Percentiles rank a stretch among this genome's conserved stretches.
Evolutionary conservation across 148 eudicot species (phyloP).

Genomic region (Rhododendron griersonianum): DNA sequence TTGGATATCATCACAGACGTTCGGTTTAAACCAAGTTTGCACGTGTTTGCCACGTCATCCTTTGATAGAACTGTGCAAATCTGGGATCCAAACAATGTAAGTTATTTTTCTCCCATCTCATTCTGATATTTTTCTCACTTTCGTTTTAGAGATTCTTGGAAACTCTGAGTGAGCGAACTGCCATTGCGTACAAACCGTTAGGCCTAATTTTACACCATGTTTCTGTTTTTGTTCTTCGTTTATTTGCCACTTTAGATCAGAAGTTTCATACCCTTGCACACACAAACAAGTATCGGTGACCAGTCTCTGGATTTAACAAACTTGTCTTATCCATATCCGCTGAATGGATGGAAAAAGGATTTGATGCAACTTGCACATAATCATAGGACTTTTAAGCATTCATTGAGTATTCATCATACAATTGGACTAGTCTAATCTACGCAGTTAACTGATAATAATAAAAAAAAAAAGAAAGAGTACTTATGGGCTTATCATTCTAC

Average conservation of each 20-base stretch:
- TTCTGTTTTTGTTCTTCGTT: no score
- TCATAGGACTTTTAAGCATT: not conserved
- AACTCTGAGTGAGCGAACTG: not conserved
- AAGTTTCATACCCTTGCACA: not conserved
- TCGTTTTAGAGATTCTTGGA: not conserved
- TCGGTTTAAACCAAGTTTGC: conserved; percentile 43
- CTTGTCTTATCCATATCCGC: not conserved
- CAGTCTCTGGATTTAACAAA: not conserved
- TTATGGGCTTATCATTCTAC: not conserved
- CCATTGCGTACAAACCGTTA: not conserved
- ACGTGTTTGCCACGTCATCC: conserved; percentile 49
- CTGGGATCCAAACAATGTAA: conserved; percentile 48
- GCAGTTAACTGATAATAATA: not conserved
- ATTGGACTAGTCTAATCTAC: not conserved
- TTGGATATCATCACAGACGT: conserved; percentile 34
- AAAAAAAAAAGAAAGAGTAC: not conserved
- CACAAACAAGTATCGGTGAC: not conserved
- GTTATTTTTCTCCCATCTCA: not conserved
- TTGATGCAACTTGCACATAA: not conserved
- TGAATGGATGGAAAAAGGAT: not conserved
- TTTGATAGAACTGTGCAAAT: conserved; percentile 41
- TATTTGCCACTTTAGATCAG: no score
- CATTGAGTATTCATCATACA: not conserved
- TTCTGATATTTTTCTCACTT: not conserved
- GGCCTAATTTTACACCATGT: not conserved